Evolutionary conservation across 2,329 filamentous ascomycete species (phyloP).

Genomic region (Capronia coronata): DNA sequence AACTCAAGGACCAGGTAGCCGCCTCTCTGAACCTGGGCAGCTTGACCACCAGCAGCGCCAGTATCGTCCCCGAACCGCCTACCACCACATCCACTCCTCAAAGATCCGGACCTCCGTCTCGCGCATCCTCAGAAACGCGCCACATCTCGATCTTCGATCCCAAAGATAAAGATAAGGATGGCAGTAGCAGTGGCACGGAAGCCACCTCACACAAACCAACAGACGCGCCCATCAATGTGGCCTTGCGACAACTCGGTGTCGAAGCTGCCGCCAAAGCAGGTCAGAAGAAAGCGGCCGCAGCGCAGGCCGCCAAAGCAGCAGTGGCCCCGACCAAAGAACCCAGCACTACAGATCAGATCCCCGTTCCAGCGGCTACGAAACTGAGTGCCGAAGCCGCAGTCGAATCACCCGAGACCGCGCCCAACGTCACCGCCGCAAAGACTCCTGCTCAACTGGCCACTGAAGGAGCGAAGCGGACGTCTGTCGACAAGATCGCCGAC

Average conservation of each 20-base stretch:
- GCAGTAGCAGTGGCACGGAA: conserved; percentile 5
- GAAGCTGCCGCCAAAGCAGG: conserved; percentile 33
- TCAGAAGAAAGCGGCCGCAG: conserved; percentile 24
- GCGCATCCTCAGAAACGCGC: conserved; percentile 29
- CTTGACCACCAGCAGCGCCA: conserved; percentile 2
- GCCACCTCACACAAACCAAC: conserved; percentile 8
- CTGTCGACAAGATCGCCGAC: conserved; percentile 24
- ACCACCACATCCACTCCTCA: conserved; percentile 32
- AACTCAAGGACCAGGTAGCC: conserved; percentile 76
- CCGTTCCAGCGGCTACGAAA: conserved; percentile 14
- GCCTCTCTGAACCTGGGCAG: conserved; percentile 34
- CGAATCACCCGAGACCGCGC: conserved; percentile 16
- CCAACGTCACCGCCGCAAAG: conserved; percentile 23
- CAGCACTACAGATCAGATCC: conserved; percentile 11
- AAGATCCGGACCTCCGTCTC: conserved; percentile 37
- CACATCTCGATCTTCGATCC: conserved; percentile 26
- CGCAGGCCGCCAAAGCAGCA: conserved; percentile 15
- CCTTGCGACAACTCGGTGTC: conserved; percentile 41
- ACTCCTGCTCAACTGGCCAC: conserved; percentile 23
- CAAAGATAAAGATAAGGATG: conserved; percentile 17
- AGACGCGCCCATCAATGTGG: conserved; percentile 35
- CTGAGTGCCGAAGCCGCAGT: conserved; percentile 17
- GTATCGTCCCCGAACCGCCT: conserved; percentile 9
- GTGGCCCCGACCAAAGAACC: conserved; percentile 12
- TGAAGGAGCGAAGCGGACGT: conserved; percentile 26